Base-by-base conservation (phyloP, 2,329 filamentous ascomycete species). In the Periglandula ipomoeae region DNA sequence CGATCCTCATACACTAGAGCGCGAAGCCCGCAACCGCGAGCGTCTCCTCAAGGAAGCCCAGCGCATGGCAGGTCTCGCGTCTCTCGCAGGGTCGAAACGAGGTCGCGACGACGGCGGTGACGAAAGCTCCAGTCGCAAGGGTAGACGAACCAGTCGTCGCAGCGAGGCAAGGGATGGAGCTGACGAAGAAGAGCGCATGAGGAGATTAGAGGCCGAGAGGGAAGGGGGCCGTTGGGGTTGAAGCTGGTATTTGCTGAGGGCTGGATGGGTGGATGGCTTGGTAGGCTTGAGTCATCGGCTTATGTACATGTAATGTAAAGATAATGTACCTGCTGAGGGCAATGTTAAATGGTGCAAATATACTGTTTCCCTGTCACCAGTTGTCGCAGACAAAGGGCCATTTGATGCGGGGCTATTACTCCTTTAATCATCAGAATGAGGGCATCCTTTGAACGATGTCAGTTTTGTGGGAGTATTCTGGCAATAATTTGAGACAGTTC, bases 1-100 rank as follows among this genome's bases (percentile, higher is more conserved):
- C 51, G 81, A 85, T 54, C 73, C 79, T n/a, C 83, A 87, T 62
- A 83, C 84, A 1, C 70, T 82, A 0, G 84, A 88, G 63, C 79
- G 84, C 20, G 83, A 86, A 60, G 78, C 78, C 11, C 71, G 81
- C 15, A 76, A 84, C 58, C 73, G 82, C 41, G 82, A 85, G 62
- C 73, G 84, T 23, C 69, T 86, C 46, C 70, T 84, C 11, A 84
- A 82, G 58, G 84, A 88, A 64, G 79, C 81, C 35, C 81, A 87
- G 64, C 75, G 79, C 32, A 78, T 84, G 64, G 73, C 80, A 40
- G 71, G 77, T 39, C 61, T 81, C 46, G 63, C 70, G 2, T 68
- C 72, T 46, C 58, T 75, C 26, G 65, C 66, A 35, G 68, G 72
- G 48, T 57, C 70, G 56, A 77, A 82, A 63, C 65, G 79, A 53